Base-by-base conservation (phyloP, 176 grass and related monocot genomes). In the barley (Hordeum vulgare) region DNA sequence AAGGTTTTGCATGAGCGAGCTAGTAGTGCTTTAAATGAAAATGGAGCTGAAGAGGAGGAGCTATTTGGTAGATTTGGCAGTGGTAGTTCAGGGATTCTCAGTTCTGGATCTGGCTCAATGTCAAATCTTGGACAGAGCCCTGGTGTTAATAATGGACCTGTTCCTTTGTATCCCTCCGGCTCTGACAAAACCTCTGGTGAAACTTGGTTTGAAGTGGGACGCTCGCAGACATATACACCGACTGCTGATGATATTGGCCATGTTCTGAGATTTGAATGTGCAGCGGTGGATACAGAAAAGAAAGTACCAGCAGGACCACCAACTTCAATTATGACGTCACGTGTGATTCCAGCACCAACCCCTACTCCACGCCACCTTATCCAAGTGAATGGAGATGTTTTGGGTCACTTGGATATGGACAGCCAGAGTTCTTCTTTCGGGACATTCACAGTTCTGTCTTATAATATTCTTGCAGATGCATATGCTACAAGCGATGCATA, bases 401-500 rank as follows among this genome's bases (percentile, higher is more conserved):
- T 90, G 79, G 83, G 91, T 76, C 89, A 92, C 63, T 78, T 95
- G 66, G 91, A 91, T 86, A 71, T 90, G 63, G 93, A 95, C 74
- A 85, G 66, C 60, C 89, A 90, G 83, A 90, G 76, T 86, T 84
- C 85, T 17, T 90, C 88, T 61, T 92, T 88, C 9, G 91, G 91
- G 21, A 96, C 91, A 23, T 99, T 99, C 84, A 88, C 93, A 68
- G 89, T 99, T 63, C 88, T 99, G 37, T 99, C 97, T 47, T 99
- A 99, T 82, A 99, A 99, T 86, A 94, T 99, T 89, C 93, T 99
- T 78, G 91, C 93, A 83, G 97, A 99, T 87, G 80, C 80, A 85
- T 99, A 96, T 84, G 93, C 97, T 9, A 92, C 88, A 83, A 94
- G 79, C 77, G 97, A 99, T 58, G 20, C 84, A 74, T 99, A 99